Percentiles rank a stretch among this genome's conserved stretches.
phyloP scores from a whole-genome alignment of 306 rosid genomes.

The Lathyrus tuberosus region DNA sequence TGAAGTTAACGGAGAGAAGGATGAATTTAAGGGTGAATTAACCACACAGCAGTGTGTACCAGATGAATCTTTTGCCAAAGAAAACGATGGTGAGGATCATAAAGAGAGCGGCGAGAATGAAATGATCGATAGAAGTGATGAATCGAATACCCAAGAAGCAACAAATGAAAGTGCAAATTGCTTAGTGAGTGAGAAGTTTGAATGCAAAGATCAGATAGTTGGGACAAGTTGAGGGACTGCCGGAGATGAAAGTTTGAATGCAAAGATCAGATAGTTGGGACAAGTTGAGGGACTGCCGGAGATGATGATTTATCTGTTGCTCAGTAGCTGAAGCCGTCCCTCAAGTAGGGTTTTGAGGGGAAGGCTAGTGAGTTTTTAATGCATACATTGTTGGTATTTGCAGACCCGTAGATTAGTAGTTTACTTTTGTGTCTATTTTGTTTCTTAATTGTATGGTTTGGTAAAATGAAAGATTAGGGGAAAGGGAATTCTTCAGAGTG shows the following conservation, averaged over 20 bases:
- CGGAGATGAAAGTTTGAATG: constrained; percentile 34
- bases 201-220: constrained; percentile 42
- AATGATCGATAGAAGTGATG: constrained; percentile 35
- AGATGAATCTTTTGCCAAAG: constrained; percentile 34
- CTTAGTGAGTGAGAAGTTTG: constrained; percentile 40
- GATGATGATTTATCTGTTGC: constrained; percentile 37
- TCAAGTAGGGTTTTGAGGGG: constrained; percentile 30
- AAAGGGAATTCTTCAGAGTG: constrained; percentile 31
- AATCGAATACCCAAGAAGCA: constrained; percentile 29
- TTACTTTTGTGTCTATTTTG: constrained; percentile 33
- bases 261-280: constrained; percentile 44
- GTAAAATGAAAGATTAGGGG: constrained; percentile 37
- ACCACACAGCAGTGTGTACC: constrained; percentile 22
- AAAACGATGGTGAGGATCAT: constrained; percentile 28
- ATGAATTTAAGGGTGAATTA: constrained; percentile 37
- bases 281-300: constrained; percentile 35
- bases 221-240: constrained; percentile 40
- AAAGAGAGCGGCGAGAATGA: constrained; percentile 39
- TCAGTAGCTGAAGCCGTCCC: constrained; percentile 30
- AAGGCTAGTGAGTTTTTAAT: constrained; percentile 30
- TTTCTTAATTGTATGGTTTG: constrained; percentile 20
- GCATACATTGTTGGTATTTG: constrained; percentile 39
- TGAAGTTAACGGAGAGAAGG: constrained; percentile 33
- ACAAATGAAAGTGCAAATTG: constrained; percentile 31
- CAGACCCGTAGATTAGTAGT: constrained; percentile 35